A percentile compares a stretch with the other conserved stretches of the same genome.
These are phyloP conservation scores for Exserohilum rostratum DNA, from an alignment of 2,329 filamentous ascomycete genomes.

Conservation along the genomic window DNA sequence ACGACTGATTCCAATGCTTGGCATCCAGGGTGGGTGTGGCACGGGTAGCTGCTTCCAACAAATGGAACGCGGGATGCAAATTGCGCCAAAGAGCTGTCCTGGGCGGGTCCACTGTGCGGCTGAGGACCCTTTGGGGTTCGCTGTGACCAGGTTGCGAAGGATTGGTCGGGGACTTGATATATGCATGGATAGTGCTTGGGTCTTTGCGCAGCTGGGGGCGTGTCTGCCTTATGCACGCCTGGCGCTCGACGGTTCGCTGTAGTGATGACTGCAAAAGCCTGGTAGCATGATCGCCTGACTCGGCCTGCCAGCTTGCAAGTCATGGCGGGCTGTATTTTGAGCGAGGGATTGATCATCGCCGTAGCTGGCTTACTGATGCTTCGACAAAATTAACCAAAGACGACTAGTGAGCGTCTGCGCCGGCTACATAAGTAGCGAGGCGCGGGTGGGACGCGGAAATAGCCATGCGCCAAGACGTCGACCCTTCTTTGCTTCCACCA, in stretches of 20 bases:
- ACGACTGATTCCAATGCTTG: neutral
- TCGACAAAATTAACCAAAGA: neutral
- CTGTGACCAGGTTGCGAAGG: neutral
- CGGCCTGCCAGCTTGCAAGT: too few species aligned
- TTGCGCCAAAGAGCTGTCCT: neutral
- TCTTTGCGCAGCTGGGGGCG: too few species aligned
- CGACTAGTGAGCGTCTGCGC: too few species aligned
- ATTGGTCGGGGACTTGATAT: neutral
- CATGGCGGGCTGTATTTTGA: too few species aligned
- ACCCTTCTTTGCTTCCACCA: neutral
- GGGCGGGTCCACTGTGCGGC: conserved; percentile 2
- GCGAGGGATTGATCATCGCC: neutral
- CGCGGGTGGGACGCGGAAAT: too few species aligned
- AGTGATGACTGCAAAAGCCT: too few species aligned
- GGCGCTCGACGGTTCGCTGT: too few species aligned
- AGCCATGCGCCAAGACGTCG: neutral
- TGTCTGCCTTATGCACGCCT: too few species aligned
- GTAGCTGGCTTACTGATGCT: conserved; percentile 4
- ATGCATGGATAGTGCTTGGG: neutral
- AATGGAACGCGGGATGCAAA: conserved; percentile 3
- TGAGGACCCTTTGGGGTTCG: neutral
- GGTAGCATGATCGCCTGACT: too few species aligned
- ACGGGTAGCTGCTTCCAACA: neutral
- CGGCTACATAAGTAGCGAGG: too few species aligned
- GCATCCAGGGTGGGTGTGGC: conserved; percentile 1